Conservation (phyloP, 176 grass and related monocot species). For the Tillandsia leiboldiana region DNA sequence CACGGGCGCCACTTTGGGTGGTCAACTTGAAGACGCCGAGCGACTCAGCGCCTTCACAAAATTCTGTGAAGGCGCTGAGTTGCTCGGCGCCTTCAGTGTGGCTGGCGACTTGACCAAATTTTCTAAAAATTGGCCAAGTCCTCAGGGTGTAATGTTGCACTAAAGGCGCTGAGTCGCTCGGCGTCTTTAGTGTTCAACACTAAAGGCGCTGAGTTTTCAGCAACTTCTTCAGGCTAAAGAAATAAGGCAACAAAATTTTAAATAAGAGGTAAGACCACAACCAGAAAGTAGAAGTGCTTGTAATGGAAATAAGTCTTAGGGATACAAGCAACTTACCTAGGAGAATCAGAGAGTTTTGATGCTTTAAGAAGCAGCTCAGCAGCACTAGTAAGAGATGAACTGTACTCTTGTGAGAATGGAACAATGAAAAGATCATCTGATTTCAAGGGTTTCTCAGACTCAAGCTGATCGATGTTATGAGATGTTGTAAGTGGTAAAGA, state of each 20-base stretch:
- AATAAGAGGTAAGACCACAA: slow-evolving; percentile 11
- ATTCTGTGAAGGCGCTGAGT: too few species aligned
- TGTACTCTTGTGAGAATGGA: slow-evolving; percentile 80
- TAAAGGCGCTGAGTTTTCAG: slow-evolving; percentile 13
- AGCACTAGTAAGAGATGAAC: slow-evolving; percentile 51
- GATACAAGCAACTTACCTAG: slow-evolving; percentile 39
- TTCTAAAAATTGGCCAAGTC: too few species aligned
- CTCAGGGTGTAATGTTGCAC: too few species aligned
- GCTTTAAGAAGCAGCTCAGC: slow-evolving; percentile 58
- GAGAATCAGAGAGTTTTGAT: slow-evolving; percentile 64
- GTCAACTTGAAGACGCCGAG: too few species aligned
- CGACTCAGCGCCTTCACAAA: too few species aligned
- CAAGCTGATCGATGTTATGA: slow-evolving; percentile 4
- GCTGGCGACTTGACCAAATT: too few species aligned
- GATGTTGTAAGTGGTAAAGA: slow-evolving; percentile 22
- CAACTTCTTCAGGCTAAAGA: slow-evolving; percentile 70
- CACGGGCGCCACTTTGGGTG: too few species aligned
- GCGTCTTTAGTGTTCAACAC: too few species aligned
- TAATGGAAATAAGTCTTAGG: background rate
- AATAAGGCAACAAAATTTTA: slow-evolving; percentile 14
- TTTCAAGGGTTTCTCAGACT: slow-evolving; percentile 22
- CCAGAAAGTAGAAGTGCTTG: slow-evolving; percentile 4
- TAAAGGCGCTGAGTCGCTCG: too few species aligned
- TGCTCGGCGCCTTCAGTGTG: too few species aligned
- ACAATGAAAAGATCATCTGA: slow-evolving; percentile 73